Conservation (phyloP, 257 asterid genomes). For the Forsythia viridissima region DNA sequence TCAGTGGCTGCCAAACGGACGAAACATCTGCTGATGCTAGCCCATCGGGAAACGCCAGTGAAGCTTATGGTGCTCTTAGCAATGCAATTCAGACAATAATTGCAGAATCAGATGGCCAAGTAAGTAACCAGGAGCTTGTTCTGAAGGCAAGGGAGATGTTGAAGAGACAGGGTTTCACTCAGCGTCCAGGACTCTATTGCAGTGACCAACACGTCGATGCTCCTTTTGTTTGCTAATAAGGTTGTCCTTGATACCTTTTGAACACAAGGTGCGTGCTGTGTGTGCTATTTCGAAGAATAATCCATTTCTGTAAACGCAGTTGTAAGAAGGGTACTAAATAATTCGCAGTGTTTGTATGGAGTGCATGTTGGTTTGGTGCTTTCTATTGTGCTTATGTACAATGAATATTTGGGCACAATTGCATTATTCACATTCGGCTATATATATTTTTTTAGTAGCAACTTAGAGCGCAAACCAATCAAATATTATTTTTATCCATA, state of each 20-base stretch:
- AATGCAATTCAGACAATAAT: constrained; percentile 83
- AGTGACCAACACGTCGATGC: constrained; percentile 73
- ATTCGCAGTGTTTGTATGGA: neutral
- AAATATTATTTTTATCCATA: too few species aligned
- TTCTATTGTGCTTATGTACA: constrained; percentile 7
- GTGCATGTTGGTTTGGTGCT: neutral
- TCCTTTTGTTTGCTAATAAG: constrained; percentile 65
- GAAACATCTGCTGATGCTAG: constrained; percentile 89
- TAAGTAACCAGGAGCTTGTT: constrained; percentile 75
- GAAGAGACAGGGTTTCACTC: constrained; percentile 87
- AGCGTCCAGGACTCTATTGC: constrained; percentile 90
- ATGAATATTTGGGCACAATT: neutral
- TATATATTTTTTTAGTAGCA: neutral
- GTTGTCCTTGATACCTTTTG: neutral
- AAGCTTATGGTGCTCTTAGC: constrained; percentile 88
- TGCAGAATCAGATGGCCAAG: constrained; percentile 59
- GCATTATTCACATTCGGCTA: constrained; percentile 1
- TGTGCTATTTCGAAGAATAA: neutral
- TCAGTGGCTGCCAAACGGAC: constrained; percentile 89
- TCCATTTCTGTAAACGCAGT: neutral
- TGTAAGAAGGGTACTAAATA: neutral
- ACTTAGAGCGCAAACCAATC: neutral
- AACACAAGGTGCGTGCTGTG: neutral
- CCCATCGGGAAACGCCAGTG: constrained; percentile 61
- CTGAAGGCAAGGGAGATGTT: constrained; percentile 62